phyloP scores from a whole-genome alignment of 495 filamentous ascomycete species.

The Massariosphaeria phaeospora region DNA sequence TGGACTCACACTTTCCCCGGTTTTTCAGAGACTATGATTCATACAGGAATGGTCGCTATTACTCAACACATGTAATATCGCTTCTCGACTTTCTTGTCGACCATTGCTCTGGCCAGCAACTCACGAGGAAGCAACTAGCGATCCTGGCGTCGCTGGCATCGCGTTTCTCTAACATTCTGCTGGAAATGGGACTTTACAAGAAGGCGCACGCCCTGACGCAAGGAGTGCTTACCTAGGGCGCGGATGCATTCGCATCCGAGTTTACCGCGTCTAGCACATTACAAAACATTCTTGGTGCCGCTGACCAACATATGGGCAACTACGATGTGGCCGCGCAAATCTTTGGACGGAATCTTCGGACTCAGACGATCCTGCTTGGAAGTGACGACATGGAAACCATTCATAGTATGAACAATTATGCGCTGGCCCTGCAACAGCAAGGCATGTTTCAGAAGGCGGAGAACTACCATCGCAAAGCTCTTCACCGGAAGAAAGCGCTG shows the following conservation, averaged over 20 bases:
- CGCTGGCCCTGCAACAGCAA: background rate
- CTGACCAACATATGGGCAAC: background rate
- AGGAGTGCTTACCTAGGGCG: background rate
- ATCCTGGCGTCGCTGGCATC: background rate
- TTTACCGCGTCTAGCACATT: background rate
- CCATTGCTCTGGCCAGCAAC: background rate
- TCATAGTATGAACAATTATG: constrained; percentile 1
- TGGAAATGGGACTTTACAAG: background rate
- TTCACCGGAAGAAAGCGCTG: background rate
- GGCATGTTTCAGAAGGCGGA: background rate
- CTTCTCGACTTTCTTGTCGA: background rate
- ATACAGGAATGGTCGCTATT: background rate
- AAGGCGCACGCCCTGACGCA: background rate
- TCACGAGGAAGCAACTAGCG: background rate
- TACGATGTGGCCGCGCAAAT: background rate
- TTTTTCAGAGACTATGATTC: background rate
- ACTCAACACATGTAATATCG: background rate
- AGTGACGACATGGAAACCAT: background rate
- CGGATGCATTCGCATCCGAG: background rate
- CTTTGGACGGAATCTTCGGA: background rate
- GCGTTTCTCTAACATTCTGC: background rate
- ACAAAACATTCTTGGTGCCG: background rate
- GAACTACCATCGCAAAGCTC: background rate
- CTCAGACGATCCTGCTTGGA: background rate
- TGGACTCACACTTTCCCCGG: background rate